phyloP scores from a whole-genome alignment of 2,329 filamentous ascomycete species.

The Cyphellophora europaea region DNA sequence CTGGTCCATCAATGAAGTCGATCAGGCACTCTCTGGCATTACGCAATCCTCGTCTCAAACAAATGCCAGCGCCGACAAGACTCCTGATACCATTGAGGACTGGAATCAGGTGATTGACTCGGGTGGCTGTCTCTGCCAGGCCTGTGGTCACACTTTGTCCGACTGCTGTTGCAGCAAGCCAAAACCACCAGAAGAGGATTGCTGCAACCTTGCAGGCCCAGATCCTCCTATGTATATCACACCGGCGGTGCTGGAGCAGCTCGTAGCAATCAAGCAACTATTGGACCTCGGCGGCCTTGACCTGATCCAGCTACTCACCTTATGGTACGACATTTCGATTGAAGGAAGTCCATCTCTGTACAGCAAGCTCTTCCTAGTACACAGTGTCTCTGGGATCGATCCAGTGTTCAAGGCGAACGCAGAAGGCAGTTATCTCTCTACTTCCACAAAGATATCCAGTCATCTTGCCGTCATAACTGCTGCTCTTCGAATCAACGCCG shows the following conservation, averaged over 20 bases:
- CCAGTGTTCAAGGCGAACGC: neutral
- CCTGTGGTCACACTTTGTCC: too few species aligned
- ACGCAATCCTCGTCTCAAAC: too few species aligned
- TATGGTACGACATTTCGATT: neutral
- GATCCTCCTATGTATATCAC: too few species aligned
- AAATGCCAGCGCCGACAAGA: too few species aligned
- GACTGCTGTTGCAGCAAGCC: too few species aligned
- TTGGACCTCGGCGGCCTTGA: neutral
- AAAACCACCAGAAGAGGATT: too few species aligned
- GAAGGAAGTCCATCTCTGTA: neutral
- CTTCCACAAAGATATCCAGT: neutral
- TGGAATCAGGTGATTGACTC: too few species aligned
- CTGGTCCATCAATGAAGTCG: too few species aligned
- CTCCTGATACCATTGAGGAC: too few species aligned
- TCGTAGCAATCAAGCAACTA: neutral
- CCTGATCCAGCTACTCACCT: neutral
- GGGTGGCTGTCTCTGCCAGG: too few species aligned
- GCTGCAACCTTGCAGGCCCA: too few species aligned
- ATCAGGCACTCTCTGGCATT: too few species aligned
- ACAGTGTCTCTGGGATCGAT: neutral
- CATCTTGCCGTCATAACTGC: neutral
- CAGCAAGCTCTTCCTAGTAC: neutral
- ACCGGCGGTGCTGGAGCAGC: neutral
- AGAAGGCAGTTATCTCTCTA: neutral
- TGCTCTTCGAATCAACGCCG: neutral